A percentile compares a stretch with the other conserved stretches of the same genome.
Conservation (phyloP, 352 stramenopile species). For the Phytophthora foliorum region DNA sequence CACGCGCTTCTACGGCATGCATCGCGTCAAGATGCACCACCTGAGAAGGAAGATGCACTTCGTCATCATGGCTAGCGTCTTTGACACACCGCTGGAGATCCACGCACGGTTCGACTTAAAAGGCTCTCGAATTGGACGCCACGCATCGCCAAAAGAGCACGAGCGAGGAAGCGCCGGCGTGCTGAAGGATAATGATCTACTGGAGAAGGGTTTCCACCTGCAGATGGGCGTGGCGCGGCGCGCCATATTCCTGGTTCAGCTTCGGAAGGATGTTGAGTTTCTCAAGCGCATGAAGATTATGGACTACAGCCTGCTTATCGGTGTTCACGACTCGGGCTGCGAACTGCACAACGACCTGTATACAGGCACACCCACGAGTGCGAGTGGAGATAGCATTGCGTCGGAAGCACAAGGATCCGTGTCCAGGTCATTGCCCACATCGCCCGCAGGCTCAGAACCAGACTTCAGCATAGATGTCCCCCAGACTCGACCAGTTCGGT, state of each 20-base stretch:
- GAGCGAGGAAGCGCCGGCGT: constrained; percentile 71
- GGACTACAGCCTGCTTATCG: constrained; percentile 95
- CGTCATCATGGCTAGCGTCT: constrained; percentile 98
- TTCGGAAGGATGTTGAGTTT: constrained; percentile 93
- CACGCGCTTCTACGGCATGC: constrained; percentile 98
- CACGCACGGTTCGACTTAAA: constrained; percentile 92
- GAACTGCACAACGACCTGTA: constrained; percentile 67
- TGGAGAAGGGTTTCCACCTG: constrained; percentile 87
- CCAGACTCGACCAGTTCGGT: constrained; percentile 19
- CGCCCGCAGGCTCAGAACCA: constrained; percentile 31
- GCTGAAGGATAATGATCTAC: constrained; percentile 93
- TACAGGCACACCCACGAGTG: constrained; percentile 33
- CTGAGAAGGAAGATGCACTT: constrained; percentile 94
- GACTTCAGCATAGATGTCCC: constrained; percentile 5
- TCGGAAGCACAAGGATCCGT: constrained; percentile 8
- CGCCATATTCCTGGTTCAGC: constrained; percentile 85
- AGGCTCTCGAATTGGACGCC: constrained; percentile 90
- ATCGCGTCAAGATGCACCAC: constrained; percentile 98
- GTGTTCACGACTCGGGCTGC: constrained; percentile 87
- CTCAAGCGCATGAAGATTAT: constrained; percentile 95
- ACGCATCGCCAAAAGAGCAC: constrained; percentile 74
- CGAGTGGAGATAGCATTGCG: constrained; percentile 13
- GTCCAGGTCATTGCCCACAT: constrained; percentile 55
- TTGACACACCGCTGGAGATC: constrained; percentile 94
- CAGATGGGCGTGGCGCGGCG: constrained; percentile 81